A percentile compares a stretch with the other conserved stretches of the same genome.
phyloP scores from a whole-genome alignment of 768 basidiomycete genomes.

The Hortiboletus flavorubellus region DNA sequence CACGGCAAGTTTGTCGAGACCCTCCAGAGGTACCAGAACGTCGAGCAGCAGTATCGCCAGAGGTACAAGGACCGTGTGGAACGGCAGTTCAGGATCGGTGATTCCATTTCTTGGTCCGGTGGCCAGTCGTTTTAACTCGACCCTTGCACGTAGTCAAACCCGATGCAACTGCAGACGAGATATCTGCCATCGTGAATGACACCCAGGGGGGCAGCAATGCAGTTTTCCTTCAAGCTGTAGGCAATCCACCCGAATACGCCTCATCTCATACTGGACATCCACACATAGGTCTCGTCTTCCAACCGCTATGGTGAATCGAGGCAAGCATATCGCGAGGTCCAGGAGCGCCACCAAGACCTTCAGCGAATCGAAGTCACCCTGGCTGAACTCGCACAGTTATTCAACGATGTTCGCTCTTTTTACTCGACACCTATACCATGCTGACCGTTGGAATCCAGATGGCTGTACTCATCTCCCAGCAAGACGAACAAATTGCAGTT shows the following conservation, averaged over 20 bases:
- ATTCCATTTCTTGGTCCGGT: conserved; percentile 3
- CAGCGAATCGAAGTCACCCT: conserved; percentile 82
- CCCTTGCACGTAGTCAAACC: conserved; percentile 61
- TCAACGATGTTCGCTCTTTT: conserved; percentile 61
- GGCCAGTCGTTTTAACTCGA: not conserved
- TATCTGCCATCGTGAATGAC: conserved; percentile 65
- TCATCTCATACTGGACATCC: not conserved
- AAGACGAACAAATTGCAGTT: conserved; percentile 67
- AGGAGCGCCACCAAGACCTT: conserved; percentile 84
- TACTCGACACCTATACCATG: not conserved
- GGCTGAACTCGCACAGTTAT: conserved; percentile 85
- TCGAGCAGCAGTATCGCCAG: conserved; percentile 67
- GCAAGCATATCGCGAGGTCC: conserved; percentile 82
- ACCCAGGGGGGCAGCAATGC: conserved; percentile 55
- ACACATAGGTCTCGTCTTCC: conserved; percentile 62
- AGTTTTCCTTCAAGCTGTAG: conserved; percentile 76
- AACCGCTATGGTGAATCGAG: conserved; percentile 81
- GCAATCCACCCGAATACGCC: not conserved
- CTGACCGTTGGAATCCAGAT: conserved; percentile 45
- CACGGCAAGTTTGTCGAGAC: conserved; percentile 72
- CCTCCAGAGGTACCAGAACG: conserved; percentile 72
- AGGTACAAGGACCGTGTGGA: conserved; percentile 66
- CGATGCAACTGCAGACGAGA: conserved; percentile 78
- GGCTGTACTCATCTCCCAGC: conserved; percentile 73
- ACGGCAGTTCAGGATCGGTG: conserved; percentile 77